Conservation (phyloP, 768 basidiomycete species). For the Chalciporus sphaerocephalus region DNA sequence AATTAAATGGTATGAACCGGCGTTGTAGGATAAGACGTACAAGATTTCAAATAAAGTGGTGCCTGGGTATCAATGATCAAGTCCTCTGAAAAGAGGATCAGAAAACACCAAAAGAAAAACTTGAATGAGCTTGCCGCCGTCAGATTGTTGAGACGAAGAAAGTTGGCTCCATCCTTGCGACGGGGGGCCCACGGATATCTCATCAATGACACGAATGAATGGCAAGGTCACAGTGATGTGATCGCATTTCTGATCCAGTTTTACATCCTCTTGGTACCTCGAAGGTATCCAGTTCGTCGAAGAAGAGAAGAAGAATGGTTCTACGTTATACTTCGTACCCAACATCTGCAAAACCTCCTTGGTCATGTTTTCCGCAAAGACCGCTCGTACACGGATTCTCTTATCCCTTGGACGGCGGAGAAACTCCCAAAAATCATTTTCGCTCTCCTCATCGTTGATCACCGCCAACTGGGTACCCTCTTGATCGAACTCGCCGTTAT, state of each 20-base stretch:
- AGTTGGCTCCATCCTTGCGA: too few species aligned
- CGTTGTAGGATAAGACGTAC: conserved; percentile 21
- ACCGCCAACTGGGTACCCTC: too few species aligned
- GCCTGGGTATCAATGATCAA: not conserved
- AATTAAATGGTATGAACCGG: not conserved
- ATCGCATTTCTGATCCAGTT: conserved; percentile 41
- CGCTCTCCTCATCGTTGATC: not conserved
- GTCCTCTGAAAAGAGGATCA: too few species aligned
- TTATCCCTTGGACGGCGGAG: conserved; percentile 2
- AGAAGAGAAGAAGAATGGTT: conserved; percentile 37
- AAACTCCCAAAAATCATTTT: not conserved
- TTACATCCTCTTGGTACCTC: conserved; percentile 47
- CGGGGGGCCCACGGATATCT: too few species aligned
- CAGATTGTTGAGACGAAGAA: too few species aligned
- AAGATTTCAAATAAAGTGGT: conserved; percentile 26
- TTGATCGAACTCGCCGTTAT: not conserved
- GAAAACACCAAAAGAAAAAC: too few species aligned
- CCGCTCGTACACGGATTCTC: conserved; percentile 20
- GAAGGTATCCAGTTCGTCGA: conserved; percentile 56
- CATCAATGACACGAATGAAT: conserved; percentile 42
- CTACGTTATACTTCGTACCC: conserved; percentile 33
- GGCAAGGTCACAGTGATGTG: conserved; percentile 49
- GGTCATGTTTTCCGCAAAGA: conserved; percentile 30
- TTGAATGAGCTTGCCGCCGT: too few species aligned
- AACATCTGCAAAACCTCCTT: conserved; percentile 33